Conservation (phyloP, 768 basidiomycete genomes). For the Sarcodon aspratus region DNA sequence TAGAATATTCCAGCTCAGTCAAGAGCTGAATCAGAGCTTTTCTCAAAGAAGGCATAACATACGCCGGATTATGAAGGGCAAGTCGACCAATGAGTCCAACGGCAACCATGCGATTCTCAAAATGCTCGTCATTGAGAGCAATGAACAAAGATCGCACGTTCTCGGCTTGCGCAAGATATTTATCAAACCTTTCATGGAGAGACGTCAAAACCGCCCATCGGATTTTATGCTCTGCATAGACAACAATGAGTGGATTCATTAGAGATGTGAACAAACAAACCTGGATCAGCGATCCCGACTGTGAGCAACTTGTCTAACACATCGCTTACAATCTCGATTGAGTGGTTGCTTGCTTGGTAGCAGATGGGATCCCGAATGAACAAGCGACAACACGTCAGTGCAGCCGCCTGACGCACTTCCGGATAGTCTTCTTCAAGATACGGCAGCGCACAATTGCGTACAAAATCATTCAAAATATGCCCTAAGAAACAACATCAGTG, state of each 20-base stretch:
- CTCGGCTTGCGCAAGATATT: constrained; percentile 94
- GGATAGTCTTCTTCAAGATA: constrained; percentile 89
- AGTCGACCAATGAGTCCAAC: constrained; percentile 87
- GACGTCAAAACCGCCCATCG: constrained; percentile 78
- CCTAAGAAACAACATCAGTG: constrained; percentile 31
- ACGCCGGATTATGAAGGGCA: constrained; percentile 92
- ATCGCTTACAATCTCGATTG: constrained; percentile 94
- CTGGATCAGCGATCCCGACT: constrained; percentile 93
- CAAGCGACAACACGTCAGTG: constrained; percentile 81
- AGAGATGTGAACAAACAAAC: constrained; percentile 25
- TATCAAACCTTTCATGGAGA: constrained; percentile 90
- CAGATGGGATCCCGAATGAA: constrained; percentile 94
- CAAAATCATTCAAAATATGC: constrained; percentile 91
- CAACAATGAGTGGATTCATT: neutral
- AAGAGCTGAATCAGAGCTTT: constrained; percentile 93
- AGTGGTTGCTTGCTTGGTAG: constrained; percentile 90
- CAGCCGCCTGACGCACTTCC: constrained; percentile 83
- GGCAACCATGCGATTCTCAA: constrained; percentile 87
- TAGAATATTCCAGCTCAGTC: constrained; percentile 95
- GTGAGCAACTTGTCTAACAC: constrained; percentile 95
- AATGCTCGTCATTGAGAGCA: constrained; percentile 93
- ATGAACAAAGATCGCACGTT: constrained; percentile 97
- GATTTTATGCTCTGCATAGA: constrained; percentile 56
- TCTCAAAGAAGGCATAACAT: constrained; percentile 94
- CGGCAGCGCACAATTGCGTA: constrained; percentile 81